These are phyloP conservation scores for Lasiosphaeria ovina DNA, from an alignment of 495 filamentous ascomycete species.

Conservation along the genomic window DNA sequence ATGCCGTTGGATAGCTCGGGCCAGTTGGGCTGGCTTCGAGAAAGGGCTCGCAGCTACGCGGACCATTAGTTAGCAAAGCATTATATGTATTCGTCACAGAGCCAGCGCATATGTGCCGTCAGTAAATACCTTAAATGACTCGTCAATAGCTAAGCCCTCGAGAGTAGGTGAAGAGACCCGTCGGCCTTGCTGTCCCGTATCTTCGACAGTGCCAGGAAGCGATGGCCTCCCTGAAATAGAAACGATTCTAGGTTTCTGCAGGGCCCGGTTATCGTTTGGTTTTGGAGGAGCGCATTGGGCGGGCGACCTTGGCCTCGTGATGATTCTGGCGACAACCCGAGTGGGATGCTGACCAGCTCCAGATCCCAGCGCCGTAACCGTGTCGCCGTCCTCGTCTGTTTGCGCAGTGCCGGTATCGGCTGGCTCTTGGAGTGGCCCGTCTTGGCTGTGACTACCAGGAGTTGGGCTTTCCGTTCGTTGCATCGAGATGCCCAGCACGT, in stretches of 20 bases:
- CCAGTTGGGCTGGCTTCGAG: slow-evolving; percentile 10
- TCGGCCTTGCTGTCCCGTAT: no score
- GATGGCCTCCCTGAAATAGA: background rate
- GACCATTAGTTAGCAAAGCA: background rate
- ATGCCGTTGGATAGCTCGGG: slow-evolving; percentile 14
- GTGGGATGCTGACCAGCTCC: background rate
- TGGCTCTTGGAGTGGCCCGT: background rate
- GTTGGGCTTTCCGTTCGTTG: background rate
- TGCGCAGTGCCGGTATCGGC: background rate
- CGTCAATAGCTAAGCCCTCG: no score
- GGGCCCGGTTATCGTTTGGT: background rate
- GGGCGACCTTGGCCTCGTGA: background rate
- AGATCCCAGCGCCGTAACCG: background rate
- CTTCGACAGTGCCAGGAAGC: no score
- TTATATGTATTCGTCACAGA: background rate
- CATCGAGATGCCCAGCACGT: background rate
- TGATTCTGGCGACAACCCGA: background rate
- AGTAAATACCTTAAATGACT: background rate
- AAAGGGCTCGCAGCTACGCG: background rate
- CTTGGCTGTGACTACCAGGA: background rate
- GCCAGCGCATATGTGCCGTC: background rate
- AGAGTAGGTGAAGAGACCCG: no score
- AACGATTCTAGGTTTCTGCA: background rate
- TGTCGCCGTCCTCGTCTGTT: slow-evolving; percentile 4
- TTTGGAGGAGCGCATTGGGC: background rate